A percentile compares a stretch with the other conserved stretches of the same genome.
Evolutionary conservation across 2,329 filamentous ascomycete species (phyloP).

Genomic region (Stagonosporopsis tanaceti): DNA sequence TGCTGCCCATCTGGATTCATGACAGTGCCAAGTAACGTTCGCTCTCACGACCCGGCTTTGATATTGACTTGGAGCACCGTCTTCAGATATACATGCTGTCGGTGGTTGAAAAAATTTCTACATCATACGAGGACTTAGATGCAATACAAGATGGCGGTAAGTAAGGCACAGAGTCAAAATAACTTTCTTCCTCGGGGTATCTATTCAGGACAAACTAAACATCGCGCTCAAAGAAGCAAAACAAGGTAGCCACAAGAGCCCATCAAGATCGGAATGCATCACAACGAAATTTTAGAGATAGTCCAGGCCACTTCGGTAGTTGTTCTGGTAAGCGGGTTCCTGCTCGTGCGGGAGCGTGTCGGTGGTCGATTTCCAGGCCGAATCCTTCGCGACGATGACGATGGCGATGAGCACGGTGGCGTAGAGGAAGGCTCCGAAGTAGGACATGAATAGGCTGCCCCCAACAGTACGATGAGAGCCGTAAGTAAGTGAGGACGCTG

Average conservation of each 20-base stretch:
- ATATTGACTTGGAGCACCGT: neutral
- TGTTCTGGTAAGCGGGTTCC: neutral
- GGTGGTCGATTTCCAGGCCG: slow-evolving; percentile 2
- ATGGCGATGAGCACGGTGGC: slow-evolving; percentile 2
- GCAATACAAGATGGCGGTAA: neutral
- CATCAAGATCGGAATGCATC: neutral
- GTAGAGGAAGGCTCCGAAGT: neutral
- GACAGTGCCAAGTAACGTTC: neutral
- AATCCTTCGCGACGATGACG: slow-evolving; percentile 13
- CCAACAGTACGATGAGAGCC: neutral
- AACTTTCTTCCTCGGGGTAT: neutral
- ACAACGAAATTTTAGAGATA: too few species aligned
- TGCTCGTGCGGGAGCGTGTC: neutral
- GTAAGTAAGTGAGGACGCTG: neutral
- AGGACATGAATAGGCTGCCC: neutral
- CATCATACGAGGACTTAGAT: neutral
- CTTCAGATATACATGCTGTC: neutral
- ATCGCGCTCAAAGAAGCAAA: neutral
- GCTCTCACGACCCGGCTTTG: neutral
- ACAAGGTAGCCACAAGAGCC: neutral
- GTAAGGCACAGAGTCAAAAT: neutral
- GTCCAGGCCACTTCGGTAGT: too few species aligned
- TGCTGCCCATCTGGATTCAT: neutral
- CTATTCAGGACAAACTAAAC: neutral
- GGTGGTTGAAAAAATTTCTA: neutral